Conservation (phyloP, 768 basidiomycete species). For the Trametopsis cervina region DNA sequence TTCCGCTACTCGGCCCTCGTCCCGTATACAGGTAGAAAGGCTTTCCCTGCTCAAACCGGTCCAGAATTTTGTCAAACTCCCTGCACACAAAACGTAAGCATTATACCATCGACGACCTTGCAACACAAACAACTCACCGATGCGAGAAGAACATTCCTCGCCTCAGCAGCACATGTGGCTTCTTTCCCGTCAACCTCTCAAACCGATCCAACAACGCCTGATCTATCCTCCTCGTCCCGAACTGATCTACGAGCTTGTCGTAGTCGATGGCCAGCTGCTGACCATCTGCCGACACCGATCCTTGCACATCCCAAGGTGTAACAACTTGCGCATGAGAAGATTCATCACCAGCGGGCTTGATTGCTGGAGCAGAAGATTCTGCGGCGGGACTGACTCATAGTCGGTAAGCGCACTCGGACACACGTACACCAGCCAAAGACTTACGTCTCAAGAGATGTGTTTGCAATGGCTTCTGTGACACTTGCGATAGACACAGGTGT, state of each 20-base stretch:
- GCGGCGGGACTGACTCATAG: conserved; percentile 5
- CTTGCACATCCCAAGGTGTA: conserved; percentile 98
- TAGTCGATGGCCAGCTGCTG: conserved; percentile 94
- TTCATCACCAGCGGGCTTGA: conserved; percentile 27
- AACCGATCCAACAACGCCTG: conserved; percentile 76
- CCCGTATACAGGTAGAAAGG: conserved; percentile 99
- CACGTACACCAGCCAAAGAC: conserved; percentile 13
- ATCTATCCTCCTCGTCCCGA: conserved; percentile 84
- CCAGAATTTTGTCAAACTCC: conserved; percentile 89
- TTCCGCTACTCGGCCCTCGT: conserved; percentile 91
- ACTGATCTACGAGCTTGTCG: conserved; percentile 89
- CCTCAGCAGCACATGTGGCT: conserved; percentile 82
- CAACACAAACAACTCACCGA: conserved; percentile 48
- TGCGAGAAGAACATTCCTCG: conserved; percentile 98
- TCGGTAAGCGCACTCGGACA: conserved; percentile 3
- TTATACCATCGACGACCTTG: conserved; percentile 5
- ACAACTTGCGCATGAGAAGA: conserved; percentile 63
- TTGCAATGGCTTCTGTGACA: conserved; percentile 22
- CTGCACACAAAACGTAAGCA: conserved; percentile 31
- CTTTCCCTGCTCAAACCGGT: conserved; percentile 93
- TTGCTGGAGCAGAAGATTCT: conserved; percentile 14
- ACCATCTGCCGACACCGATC: conserved; percentile 80
- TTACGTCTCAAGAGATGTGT: conserved; percentile 26
- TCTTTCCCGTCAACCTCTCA: conserved; percentile 82
- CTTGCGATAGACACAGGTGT: conserved; percentile 21